Evolutionary conservation across 495 filamentous ascomycete genomes (phyloP).

Genomic region (Penicillium goetzii): DNA sequence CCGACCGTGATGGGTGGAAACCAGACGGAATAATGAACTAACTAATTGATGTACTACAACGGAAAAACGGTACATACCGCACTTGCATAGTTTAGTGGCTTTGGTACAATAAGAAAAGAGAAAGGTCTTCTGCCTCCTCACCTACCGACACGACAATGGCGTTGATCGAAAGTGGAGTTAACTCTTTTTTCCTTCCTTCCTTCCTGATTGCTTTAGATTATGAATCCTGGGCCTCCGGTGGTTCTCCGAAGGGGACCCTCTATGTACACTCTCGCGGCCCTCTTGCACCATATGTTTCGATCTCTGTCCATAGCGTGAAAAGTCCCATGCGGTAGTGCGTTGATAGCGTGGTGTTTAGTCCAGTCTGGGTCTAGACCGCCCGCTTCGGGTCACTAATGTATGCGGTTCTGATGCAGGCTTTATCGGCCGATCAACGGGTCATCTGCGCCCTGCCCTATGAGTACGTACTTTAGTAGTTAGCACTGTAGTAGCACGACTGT

Average conservation of each 20-base stretch:
- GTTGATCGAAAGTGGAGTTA: background rate
- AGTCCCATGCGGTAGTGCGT: constrained; percentile 3
- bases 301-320: background rate
- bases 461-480: background rate
- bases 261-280: background rate
- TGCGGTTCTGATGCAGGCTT: background rate
- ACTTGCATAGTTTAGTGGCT: constrained; percentile 6
- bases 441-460: constrained; percentile 3
- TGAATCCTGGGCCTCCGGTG: background rate
- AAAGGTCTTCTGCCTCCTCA: background rate
- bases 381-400: constrained; percentile 3
- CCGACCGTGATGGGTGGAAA: constrained; percentile 8
- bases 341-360: constrained; percentile 9
- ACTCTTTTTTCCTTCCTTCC: background rate
- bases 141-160: background rate
- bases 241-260: background rate
- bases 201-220: background rate
- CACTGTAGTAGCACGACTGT: background rate
- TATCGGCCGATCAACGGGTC: constrained; percentile 17
- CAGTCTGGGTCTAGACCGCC: constrained; percentile 4
- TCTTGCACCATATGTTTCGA: background rate
- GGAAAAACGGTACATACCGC: background rate
- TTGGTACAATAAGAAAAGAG: background rate
- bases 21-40: background rate
- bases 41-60: background rate